Evolutionary conservation across 257 asterid species (phyloP), one percentile per base, ranked within the genome.

Genomic region (Scutellaria galericulata): DNA sequence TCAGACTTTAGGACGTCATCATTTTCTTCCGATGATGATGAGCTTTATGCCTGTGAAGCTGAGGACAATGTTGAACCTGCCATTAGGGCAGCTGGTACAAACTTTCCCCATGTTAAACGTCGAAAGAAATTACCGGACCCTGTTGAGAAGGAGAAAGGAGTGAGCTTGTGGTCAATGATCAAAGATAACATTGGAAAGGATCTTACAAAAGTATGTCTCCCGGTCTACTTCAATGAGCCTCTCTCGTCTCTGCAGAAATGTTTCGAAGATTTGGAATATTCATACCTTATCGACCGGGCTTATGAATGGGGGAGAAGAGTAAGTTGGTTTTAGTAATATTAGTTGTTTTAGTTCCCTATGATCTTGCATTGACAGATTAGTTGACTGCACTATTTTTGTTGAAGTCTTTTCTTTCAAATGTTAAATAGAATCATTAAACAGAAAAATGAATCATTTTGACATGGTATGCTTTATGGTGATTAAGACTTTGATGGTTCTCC

Each of bases 121-220:
- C 86, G 99, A 22, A 90, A 88, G 88, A 94, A 88, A 58, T 84
- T 94, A 77, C 97, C 99, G 5, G 92, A 84, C 51, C 97, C 99
- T 56, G 82, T 80, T 82, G 97, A 94, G 84, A 91, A 88, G 77
- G 97, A 95, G 83, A 92, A 90, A 85, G 96, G 95, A 71, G 98
- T 90, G 82, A 95, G 97, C 77, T 82, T 95, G 73, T 95, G 99
- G 98, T 95, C 98, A 1, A 95, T 95, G 98, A 95, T 92, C 73
- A 95, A 92, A 78, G 98, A 92, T 77, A 95, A 92, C 81, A 90
- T 95, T 5, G 96, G 97, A 84, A 95, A 88, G 88, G 99, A 95
- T 81, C 97, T 95, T 31, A 90, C 99, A 6, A 89, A 88, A 91
- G 99, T 95, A 5, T 95, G 99, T 58, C 95, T 90, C 64, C 99